Conservation (phyloP, 495 filamentous ascomycete species). For the Penicillium argentinense region DNA sequence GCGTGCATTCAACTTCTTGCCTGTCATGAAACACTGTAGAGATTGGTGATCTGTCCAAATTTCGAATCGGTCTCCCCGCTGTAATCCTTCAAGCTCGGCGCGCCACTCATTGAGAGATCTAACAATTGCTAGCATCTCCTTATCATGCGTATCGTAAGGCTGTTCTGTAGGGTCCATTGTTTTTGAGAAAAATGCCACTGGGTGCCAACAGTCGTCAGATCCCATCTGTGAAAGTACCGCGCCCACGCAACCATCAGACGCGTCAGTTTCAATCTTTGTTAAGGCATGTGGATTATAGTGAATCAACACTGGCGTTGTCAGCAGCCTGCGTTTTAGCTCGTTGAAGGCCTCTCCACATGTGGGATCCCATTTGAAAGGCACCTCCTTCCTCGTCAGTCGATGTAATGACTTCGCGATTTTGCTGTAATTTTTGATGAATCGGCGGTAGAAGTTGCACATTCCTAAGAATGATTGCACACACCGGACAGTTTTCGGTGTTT, state of each 20-base stretch:
- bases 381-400: slow-evolving; percentile 10
- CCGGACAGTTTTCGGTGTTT: slow-evolving; percentile 4
- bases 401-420: not conserved
- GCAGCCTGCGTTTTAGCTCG: slow-evolving; percentile 5
- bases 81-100: slow-evolving; percentile 17
- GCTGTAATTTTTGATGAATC: slow-evolving; percentile 10
- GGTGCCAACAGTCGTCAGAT: not conserved
- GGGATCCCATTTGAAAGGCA: slow-evolving; percentile 6
- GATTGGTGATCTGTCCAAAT: slow-evolving; percentile 22
- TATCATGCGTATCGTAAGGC: slow-evolving; percentile 36
- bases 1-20: slow-evolving; percentile 13
- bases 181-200: slow-evolving; percentile 24
- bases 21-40: slow-evolving; percentile 18
- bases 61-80: slow-evolving; percentile 7
- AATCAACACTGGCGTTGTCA: not conserved
- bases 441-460: slow-evolving; percentile 15
- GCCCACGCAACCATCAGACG: slow-evolving; percentile 2
- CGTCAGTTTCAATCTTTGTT: slow-evolving; percentile 16
- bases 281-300: slow-evolving; percentile 8
- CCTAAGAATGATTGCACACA: slow-evolving; percentile 12
- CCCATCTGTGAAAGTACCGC: slow-evolving; percentile 8
- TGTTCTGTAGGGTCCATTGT: slow-evolving; percentile 23
- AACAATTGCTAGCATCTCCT: slow-evolving; percentile 29
- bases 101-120: slow-evolving; percentile 27
- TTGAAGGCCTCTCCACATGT: slow-evolving; percentile 7